Conservation (phyloP, 2,329 filamentous ascomycete species). For the Neofusicoccum cordaticola region DNA sequence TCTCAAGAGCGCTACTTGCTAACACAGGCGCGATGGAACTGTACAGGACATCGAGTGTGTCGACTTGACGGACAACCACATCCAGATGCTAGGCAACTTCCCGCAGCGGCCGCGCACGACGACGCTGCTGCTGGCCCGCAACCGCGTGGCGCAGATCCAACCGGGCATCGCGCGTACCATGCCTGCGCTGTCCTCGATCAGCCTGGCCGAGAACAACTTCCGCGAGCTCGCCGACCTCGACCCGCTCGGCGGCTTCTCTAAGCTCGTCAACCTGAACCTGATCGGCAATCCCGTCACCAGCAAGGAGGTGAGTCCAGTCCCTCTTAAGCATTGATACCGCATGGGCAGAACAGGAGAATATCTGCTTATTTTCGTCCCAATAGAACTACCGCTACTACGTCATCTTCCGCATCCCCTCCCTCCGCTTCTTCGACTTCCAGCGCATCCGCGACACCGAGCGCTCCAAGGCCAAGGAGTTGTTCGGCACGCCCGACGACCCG, state of each 20-base stretch:
- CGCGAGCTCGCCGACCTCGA: constrained; percentile 84
- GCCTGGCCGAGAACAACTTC: constrained; percentile 80
- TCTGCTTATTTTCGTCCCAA: constrained; percentile 17
- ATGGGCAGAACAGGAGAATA: too few species aligned
- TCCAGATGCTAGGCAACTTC: constrained; percentile 85
- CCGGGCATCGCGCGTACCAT: constrained; percentile 69
- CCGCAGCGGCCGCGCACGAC: constrained; percentile 84
- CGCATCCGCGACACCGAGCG: constrained; percentile 90
- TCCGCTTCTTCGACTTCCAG: constrained; percentile 88
- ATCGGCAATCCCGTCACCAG: constrained; percentile 85
- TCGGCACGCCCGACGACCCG: constrained; percentile 75
- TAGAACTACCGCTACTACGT: constrained; percentile 92
- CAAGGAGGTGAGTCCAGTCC: constrained; percentile 67
- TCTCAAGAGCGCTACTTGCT: too few species aligned
- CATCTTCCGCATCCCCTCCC: constrained; percentile 77
- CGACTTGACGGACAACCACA: constrained; percentile 98
- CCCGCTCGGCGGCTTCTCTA: constrained; percentile 64
- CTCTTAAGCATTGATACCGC: too few species aligned
- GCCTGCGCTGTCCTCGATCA: constrained; percentile 77
- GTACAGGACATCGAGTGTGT: constrained; percentile 86
- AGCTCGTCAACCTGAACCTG: constrained; percentile 76
- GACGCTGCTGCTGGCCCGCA: constrained; percentile 84
- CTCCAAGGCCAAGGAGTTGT: constrained; percentile 71
- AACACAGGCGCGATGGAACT: too few species aligned
- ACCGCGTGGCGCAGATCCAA: constrained; percentile 82